Evolutionary conservation across 1,139 yeast species (phyloP), one percentile per base, ranked within the genome.

Genomic region (Taiozyma sp.): DNA sequence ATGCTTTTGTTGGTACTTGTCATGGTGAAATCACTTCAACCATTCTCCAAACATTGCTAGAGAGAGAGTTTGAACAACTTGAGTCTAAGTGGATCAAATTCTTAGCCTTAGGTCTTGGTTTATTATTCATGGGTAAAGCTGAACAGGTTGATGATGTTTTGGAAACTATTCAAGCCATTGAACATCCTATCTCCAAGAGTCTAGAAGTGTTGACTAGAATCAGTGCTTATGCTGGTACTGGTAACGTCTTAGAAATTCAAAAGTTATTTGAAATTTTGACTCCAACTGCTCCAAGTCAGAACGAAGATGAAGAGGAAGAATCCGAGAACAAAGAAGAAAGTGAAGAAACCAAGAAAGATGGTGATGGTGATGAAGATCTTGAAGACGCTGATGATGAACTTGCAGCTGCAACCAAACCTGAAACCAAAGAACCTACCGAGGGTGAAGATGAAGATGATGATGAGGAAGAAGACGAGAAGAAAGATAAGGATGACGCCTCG

Each of bases 161-260:
- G 60, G 99, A 93, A 66, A 90, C 98, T 1, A 84, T 93, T 59
- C 90, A 87, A 68, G 99, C 98, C 19, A 88, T 95, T 64, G 97
- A 91, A 60, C 97, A 92, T 66, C 97, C 98, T 48, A 87, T 93
- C 65, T 84, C 95, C 43, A 85, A 89, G 60, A 88, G 96, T 45
- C 82, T 92, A 65, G 95, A 89, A 69, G 96, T 92, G 8, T 77
- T 95, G 66, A 93, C 95, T 34, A 91, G 88, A 57, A 87, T 92
- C 50, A 89, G 97, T 73, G 96, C 98, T 8, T 92, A 87, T 71
- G 96, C 97, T 19, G 99, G 99, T 57, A 90, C 98, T 44, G 99
- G 99, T 62, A 95, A 95, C 67, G 99, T 95, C 43, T 79, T 95
- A 59, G 96, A 92, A 72, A 88, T 95, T 57, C 99, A 95, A 73